These are phyloP conservation scores for Lepidium africanum DNA, from an alignment of 345 rosid genomes.

Conservation along the genomic window DNA sequence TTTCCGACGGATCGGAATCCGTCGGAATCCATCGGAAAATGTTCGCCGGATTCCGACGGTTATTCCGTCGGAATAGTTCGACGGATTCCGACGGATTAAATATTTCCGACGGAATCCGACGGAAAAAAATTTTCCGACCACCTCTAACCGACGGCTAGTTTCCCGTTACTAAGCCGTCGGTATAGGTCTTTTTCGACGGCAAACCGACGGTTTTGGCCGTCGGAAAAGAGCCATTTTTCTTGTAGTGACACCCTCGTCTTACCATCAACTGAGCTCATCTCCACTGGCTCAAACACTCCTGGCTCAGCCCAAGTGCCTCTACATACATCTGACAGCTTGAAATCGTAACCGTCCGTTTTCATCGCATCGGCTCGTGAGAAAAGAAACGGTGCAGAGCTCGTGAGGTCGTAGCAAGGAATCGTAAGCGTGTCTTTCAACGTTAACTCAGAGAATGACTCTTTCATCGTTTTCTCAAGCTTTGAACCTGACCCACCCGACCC, in stretches of 20 bases:
- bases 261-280: slow-evolving; percentile 67
- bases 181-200: too few species aligned
- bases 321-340: slow-evolving; percentile 85
- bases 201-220: too few species aligned
- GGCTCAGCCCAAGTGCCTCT: slow-evolving; percentile 94
- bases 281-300: slow-evolving; percentile 59
- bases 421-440: slow-evolving; percentile 85
- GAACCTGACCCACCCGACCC: slow-evolving; percentile 33
- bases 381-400: slow-evolving; percentile 79
- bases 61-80: too few species aligned
- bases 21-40: too few species aligned
- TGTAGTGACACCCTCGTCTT: slow-evolving; percentile 83
- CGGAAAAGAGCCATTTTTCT: too few species aligned
- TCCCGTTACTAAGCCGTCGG: too few species aligned
- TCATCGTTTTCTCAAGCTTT: slow-evolving; percentile 55
- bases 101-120: too few species aligned
- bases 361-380: slow-evolving; percentile 97
- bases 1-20: too few species aligned
- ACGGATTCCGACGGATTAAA: slow-evolving; percentile 37
- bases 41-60: too few species aligned
- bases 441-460: slow-evolving; percentile 57
- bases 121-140: too few species aligned
- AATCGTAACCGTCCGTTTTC: slow-evolving; percentile 80
- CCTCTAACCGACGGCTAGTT: too few species aligned
- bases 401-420: slow-evolving; percentile 85